Evolutionary conservation across 2,329 filamentous ascomycete species (phyloP), one percentile per base, ranked within the genome.

Genomic region (Colletotrichum liriopes): DNA sequence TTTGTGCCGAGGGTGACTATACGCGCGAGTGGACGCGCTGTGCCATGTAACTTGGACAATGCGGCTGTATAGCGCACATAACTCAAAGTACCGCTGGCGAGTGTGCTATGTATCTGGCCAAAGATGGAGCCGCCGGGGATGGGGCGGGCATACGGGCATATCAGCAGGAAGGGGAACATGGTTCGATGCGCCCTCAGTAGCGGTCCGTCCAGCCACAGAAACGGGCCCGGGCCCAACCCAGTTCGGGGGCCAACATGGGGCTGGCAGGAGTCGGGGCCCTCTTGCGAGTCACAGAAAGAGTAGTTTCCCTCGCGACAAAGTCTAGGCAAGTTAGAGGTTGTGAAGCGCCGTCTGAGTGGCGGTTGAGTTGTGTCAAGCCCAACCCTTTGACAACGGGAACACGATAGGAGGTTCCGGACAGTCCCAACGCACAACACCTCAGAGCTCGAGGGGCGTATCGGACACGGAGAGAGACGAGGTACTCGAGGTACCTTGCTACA

Each of bases 241-340:
- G 49, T 37, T 37, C 32, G 29, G 29, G 63, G 67, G 63, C 29
- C 54, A 23, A 35, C 39, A 71, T 56, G 64, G 68, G 68, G 56
- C 51, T 23, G 51, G n/a, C 39, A 72, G 65, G 70, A 64, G 70
- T 55, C 23, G 12, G 14, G 32, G 16, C 59, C 69, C 70, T 72
- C 70, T 60, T 72, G 18, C 65, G 47, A 72, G 70, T 72, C 47
- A 45, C 70, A 69, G 70, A 70, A 69, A 69, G 49, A 64, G 60
- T 59, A 37, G 26, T 58, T 51, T 32, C 52, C 60, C 41, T 52
- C 45, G 37, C 11, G 41, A 39, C 20, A 6, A 20, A 29, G 51
- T 37, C 51, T 45, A 35, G 51, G 51, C n/a, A 65, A 12, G 62
- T 56, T 14, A 41, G 61, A 55, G 49, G 39, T 43, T 14, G 35